These are phyloP conservation scores for Schoenoplectus triqueter DNA, from an alignment of 202 grass and related monocot genomes.

Conservation along the genomic window DNA sequence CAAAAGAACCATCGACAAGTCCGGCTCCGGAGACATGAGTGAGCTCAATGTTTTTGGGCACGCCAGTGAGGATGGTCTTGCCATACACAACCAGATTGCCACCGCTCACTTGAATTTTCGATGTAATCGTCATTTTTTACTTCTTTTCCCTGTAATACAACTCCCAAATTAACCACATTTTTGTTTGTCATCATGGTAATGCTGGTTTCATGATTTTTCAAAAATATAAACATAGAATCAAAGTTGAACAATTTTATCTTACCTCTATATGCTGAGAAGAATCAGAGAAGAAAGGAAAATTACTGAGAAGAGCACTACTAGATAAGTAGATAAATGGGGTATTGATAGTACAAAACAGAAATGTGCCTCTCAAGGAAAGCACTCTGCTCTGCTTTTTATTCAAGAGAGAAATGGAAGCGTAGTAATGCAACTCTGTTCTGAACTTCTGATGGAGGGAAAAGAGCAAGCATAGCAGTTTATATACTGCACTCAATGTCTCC, in stretches of 20 bases:
- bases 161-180: slow-evolving; percentile 13
- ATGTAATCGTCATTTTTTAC: slow-evolving; percentile 67
- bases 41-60: slow-evolving; percentile 62
- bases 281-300: neutral
- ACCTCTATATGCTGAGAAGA: slow-evolving; percentile 8
- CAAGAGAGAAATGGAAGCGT: neutral
- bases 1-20: slow-evolving; percentile 68
- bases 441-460: neutral
- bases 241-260: neutral
- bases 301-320: too few species aligned
- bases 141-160: neutral
- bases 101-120: slow-evolving; percentile 62
- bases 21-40: slow-evolving; percentile 48
- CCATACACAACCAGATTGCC: slow-evolving; percentile 61
- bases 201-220: neutral
- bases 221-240: neutral
- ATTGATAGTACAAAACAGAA: neutral
- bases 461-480: neutral
- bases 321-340: neutral
- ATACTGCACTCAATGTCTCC: slow-evolving; percentile 9
- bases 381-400: neutral
- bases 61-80: slow-evolving; percentile 70
- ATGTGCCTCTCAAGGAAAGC: slow-evolving; percentile 23
- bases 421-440: neutral
- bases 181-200: neutral